phyloP scores from a whole-genome alignment of 345 rosid genomes.

The Acer campestre region DNA sequence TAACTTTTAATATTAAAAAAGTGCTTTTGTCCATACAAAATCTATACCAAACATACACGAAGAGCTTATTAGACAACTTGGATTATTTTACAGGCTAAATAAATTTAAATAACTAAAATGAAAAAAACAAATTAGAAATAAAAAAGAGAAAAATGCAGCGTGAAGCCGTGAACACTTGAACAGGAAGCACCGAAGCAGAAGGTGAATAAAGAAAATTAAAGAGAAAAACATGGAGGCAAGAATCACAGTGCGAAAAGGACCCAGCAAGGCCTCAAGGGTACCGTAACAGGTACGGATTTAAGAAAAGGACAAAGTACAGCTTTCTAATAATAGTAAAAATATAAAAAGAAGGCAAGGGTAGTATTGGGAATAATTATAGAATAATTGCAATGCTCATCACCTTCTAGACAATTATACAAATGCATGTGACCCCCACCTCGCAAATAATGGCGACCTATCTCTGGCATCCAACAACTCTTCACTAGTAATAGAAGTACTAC shows the following conservation, averaged over 20 bases:
- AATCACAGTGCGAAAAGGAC: background rate
- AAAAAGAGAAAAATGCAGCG: too few species aligned
- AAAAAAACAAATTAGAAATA: too few species aligned
- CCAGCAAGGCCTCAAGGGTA: background rate
- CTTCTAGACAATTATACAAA: constrained; percentile 45
- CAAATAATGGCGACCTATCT: constrained; percentile 33
- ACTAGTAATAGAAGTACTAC: too few species aligned
- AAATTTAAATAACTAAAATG: background rate
- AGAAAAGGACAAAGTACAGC: constrained; percentile 15
- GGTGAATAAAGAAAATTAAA: background rate
- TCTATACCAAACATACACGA: too few species aligned
- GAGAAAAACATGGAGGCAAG: background rate
- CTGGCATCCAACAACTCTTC: constrained; percentile 11
- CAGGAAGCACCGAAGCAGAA: too few species aligned
- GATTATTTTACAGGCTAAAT: background rate
- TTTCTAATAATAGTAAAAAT: constrained; percentile 4
- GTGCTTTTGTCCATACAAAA: too few species aligned
- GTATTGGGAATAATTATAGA: background rate
- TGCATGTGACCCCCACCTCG: constrained; percentile 56
- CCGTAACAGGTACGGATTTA: constrained; percentile 10
- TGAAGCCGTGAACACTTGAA: too few species aligned
- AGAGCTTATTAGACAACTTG: background rate
- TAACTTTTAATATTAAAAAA: too few species aligned
- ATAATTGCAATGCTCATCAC: constrained; percentile 17
- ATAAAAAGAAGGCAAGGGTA: background rate